Percentiles rank a stretch among this genome's conserved stretches.
Evolutionary conservation across 306 rosid genomes (phyloP).

Genomic region (Inga leiocalycina): DNA sequence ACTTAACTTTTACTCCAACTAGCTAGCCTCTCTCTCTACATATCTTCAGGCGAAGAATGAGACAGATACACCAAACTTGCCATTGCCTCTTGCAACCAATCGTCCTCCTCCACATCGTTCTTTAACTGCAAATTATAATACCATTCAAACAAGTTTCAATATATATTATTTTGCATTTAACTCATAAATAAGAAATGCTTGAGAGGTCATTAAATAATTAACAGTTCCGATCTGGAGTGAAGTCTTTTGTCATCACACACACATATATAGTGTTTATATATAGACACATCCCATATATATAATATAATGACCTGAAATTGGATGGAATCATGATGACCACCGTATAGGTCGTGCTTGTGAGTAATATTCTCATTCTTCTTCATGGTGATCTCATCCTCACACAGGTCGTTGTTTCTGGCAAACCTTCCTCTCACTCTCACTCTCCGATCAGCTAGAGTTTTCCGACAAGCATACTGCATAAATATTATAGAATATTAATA

Average conservation of each 20-base stretch:
- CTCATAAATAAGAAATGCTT: background rate
- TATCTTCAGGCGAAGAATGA: constrained; percentile 55
- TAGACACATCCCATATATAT: background rate
- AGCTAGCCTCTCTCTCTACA: background rate
- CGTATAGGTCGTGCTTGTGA: constrained; percentile 43
- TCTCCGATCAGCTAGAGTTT: constrained; percentile 93
- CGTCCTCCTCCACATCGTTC: constrained; percentile 59
- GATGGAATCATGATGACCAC: constrained; percentile 44
- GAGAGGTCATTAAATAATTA: background rate
- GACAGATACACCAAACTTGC: constrained; percentile 63
- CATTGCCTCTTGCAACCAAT: constrained; percentile 91
- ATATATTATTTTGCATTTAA: background rate
- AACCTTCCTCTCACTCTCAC: constrained; percentile 97
- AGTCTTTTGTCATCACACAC: background rate
- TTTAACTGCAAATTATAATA: constrained; percentile 51
- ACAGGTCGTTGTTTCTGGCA: constrained; percentile 75
- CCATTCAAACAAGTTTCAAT: background rate
- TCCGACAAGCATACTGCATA: constrained; percentile 90
- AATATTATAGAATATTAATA: background rate
- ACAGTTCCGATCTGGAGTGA: background rate
- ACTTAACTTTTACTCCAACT: background rate
- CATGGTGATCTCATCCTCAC: constrained; percentile 44
- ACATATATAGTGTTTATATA: background rate
- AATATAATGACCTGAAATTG: constrained; percentile 53
- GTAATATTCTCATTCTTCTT: constrained; percentile 40